Percentiles rank a stretch among this genome's conserved stretches.
phyloP scores from a whole-genome alignment of 2,329 filamentous ascomycete species.

The Emericellopsis cladophorae region DNA sequence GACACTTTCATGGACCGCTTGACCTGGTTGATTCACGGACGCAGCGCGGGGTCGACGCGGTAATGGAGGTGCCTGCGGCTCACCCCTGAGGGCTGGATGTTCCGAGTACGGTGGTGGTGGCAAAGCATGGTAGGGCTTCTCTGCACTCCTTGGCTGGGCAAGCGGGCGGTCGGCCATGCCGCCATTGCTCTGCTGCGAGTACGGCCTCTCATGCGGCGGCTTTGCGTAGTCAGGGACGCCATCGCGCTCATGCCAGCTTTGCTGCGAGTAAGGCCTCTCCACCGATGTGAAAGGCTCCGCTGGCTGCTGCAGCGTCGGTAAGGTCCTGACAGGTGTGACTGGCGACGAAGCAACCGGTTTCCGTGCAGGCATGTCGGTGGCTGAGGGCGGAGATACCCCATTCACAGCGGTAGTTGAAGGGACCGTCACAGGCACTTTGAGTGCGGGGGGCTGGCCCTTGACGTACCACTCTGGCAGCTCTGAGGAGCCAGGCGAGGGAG shows the following conservation, averaged over 20 bases:
- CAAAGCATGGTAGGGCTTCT: not conserved
- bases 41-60: no score
- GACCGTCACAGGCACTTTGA: not conserved
- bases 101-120: not conserved
- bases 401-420: not conserved
- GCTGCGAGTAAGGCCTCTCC: slow-evolving; percentile 1
- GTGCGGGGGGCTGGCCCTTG: not conserved
- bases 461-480: no score
- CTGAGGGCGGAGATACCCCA: not conserved
- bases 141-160: not conserved
- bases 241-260: not conserved
- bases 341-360: not conserved
- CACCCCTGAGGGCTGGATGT: no score
- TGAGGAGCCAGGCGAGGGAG: not conserved
- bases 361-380: not conserved
- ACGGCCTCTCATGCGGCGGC: not conserved
- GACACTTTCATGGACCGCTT: not conserved
- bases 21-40: not conserved
- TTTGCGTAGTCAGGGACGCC: not conserved
- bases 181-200: not conserved
- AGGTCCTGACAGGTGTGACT: not conserved
- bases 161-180: not conserved
- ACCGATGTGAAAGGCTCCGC: slow-evolving; percentile 1
- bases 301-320: not conserved
- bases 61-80: no score